Base-by-base conservation (phyloP, 345 rosid species). In the Euphorbia tirucalli region DNA sequence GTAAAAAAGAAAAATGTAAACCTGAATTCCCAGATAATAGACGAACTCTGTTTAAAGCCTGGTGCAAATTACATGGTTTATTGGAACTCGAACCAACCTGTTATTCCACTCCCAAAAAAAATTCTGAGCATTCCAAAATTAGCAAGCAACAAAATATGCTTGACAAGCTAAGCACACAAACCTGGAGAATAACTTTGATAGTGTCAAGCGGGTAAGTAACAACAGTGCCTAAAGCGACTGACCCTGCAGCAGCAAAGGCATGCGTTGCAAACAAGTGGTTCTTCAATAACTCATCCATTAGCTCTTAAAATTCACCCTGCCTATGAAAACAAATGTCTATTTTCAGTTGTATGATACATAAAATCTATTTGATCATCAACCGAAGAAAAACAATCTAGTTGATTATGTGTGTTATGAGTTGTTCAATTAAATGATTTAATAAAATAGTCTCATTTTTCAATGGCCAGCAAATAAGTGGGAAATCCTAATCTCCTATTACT, bases 181-280 rank as follows among this genome's bases (percentile, higher is more conserved):
- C 97, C 97, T 95, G 99, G 35, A 86, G 73, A 60, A 95, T 84
- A 60, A 91, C 82, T 85, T 95, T 95, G 74, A 89, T 59, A 13
- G 97, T 89, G 74, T 95, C 99, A 9, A 95, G 87, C 39, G 99
- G 97, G 68, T 89, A 89, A 69, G 97, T 82, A 50, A 88, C 65
- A 52, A 87, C 85, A 27, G 97, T 85, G 80, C 84, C 96, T 5
- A 90, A 41, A 21, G 92, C 77, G n/a, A 85, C 89, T 16, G 97
- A 89, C 27, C 88, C 88, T 0, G 87, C 81, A 15, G 92, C 97
- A 5, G 97, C 95, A 43, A 88, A 70, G 0, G 91, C 96, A 74
- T 92, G 99, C 18, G 88, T 86, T 62, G 90, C 88, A 69, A 89
- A 88, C 78, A 89, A 81, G 75, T 87, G 87, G 70, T 89, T 86